Evolutionary conservation across 495 filamentous ascomycete genomes (phyloP).

Genomic region (Glonium stellatum): DNA sequence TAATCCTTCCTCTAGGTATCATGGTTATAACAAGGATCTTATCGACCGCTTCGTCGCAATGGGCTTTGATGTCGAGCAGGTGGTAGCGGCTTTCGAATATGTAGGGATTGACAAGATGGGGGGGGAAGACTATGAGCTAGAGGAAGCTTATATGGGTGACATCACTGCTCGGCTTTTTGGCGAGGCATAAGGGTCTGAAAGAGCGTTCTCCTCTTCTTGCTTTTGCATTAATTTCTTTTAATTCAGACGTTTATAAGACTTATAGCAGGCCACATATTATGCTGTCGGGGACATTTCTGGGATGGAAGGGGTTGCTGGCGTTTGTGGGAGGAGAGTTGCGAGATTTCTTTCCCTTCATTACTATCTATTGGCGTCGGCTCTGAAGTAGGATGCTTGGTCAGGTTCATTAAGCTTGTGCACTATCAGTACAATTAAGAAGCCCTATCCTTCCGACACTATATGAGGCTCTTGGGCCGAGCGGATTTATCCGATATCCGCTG

Average conservation of each 20-base stretch:
- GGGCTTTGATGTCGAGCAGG: conserved; percentile 86
- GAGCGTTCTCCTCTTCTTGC: neutral
- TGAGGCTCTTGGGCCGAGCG: neutral
- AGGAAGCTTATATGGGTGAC: conserved; percentile 82
- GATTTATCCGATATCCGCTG: neutral
- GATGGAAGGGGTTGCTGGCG: neutral
- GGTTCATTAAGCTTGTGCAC: neutral
- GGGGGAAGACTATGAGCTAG: conserved; percentile 74
- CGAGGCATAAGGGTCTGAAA: conserved; percentile 42
- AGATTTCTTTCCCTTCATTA: neutral
- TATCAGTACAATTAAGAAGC: neutral
- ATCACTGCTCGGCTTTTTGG: conserved; percentile 79
- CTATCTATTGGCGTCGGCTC: neutral
- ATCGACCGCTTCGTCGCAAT: conserved; percentile 86
- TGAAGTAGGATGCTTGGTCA: neutral
- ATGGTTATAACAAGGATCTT: conserved; percentile 80
- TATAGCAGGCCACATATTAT: neutral
- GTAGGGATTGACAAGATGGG: conserved; percentile 72
- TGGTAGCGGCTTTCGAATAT: conserved; percentile 76
- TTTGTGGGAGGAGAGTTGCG: neutral
- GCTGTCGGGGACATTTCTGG: neutral
- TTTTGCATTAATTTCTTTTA: neutral
- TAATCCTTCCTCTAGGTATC: conserved; percentile 52
- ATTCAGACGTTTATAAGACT: neutral
- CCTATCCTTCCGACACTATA: neutral